Conservation (phyloP, 78 protist species). For the Acrasis kona region DNA sequence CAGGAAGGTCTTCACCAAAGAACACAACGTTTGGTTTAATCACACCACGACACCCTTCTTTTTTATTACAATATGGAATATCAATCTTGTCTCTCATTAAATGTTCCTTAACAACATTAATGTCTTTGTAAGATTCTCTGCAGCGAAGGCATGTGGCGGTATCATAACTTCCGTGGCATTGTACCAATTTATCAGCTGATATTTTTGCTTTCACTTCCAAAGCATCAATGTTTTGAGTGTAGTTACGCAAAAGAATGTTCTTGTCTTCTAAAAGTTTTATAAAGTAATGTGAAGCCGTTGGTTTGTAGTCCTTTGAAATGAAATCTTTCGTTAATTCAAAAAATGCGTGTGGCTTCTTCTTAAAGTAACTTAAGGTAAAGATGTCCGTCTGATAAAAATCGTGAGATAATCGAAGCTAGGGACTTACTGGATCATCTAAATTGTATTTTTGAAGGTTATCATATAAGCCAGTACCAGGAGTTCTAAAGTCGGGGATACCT, state of each 20-base stretch:
- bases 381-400: too few species aligned
- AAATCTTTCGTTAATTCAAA: slow-evolving; percentile 64
- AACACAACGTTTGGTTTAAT: slow-evolving; percentile 69
- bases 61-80: background rate
- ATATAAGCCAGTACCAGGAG: slow-evolving; percentile 73
- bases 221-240: slow-evolving; percentile 89
- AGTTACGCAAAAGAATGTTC: slow-evolving; percentile 66
- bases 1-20: slow-evolving; percentile 72
- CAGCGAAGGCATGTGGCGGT: slow-evolving; percentile 31
- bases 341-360: slow-evolving; percentile 68
- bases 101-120: too few species aligned
- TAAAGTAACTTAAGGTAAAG: slow-evolving; percentile 53
- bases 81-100: background rate
- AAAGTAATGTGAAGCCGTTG: slow-evolving; percentile 73
- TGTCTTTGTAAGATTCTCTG: background rate
- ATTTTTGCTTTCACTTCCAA: slow-evolving; percentile 69
- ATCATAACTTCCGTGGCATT: slow-evolving; percentile 78
- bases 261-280: slow-evolving; percentile 48
- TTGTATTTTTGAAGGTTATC: slow-evolving; percentile 58
- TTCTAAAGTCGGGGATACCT: slow-evolving; percentile 83
- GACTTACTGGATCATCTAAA: slow-evolving; percentile 59
- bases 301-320: slow-evolving; percentile 26
- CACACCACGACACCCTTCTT: slow-evolving; percentile 2
- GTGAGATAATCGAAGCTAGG: too few species aligned
- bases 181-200: slow-evolving; percentile 30